These are phyloP conservation scores for Tephrocybe sp. DNA, from an alignment of 768 basidiomycete species.

Conservation along the genomic window DNA sequence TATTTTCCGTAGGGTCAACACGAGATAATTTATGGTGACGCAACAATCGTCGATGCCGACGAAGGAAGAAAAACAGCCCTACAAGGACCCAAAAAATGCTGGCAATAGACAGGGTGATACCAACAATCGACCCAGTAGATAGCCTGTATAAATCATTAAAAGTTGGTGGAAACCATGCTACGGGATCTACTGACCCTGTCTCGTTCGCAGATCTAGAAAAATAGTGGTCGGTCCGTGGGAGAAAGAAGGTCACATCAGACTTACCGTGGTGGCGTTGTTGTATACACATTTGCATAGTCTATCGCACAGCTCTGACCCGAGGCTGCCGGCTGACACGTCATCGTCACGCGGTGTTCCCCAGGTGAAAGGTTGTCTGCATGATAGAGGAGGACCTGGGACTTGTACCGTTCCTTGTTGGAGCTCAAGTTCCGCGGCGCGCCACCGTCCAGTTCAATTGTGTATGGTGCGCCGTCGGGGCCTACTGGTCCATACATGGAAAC, in stretches of 20 bases:
- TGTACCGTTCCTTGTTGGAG: conserved; percentile 23
- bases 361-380: conserved; percentile 12
- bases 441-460: conserved; percentile 34
- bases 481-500: conserved; percentile 47
- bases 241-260: neutral
- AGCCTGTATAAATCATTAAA: neutral
- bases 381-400: conserved; percentile 26
- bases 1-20: neutral
- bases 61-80: conserved; percentile 9
- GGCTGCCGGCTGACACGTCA: conserved; percentile 7
- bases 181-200: neutral
- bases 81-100: conserved; percentile 5
- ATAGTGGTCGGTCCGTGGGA: neutral
- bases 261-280: conserved; percentile 10
- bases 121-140: conserved; percentile 5
- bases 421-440: conserved; percentile 19
- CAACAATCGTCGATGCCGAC: neutral
- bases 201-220: neutral
- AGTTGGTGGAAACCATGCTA: neutral
- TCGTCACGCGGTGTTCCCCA: conserved; percentile 8
- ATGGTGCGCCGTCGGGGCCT: conserved; percentile 32
- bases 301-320: conserved; percentile 11
- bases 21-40: neutral
- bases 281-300: conserved; percentile 15
- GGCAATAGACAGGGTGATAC: conserved; percentile 7